These are phyloP conservation scores for Yamadazyma philogaea DNA, from an alignment of 805 yeast genomes.

Conservation along the genomic window DNA sequence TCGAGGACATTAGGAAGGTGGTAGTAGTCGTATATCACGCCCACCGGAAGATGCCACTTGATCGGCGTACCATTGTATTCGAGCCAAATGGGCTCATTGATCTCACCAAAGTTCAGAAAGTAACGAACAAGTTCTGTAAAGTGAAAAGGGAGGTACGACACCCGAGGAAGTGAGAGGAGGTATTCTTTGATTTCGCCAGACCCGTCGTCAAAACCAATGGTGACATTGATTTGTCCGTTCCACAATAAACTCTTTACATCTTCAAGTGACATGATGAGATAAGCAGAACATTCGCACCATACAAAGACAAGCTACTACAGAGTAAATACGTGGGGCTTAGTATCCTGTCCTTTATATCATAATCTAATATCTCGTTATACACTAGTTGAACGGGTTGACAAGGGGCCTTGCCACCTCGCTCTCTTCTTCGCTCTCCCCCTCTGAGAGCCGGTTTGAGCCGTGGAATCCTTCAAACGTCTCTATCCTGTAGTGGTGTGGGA, in stretches of 20 bases:
- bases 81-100: slow-evolving; percentile 52
- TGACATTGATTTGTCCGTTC: slow-evolving; percentile 52
- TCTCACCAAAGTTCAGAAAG: slow-evolving; percentile 28
- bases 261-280: neutral
- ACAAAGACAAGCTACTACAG: too few relatives aligned
- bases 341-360: neutral
- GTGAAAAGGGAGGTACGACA: slow-evolving; percentile 50
- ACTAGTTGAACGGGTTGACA: neutral
- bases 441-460: neutral
- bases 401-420: neutral
- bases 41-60: slow-evolving; percentile 76
- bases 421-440: neutral
- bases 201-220: slow-evolving; percentile 23
- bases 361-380: neutral
- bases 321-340: too few relatives aligned
- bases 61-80: slow-evolving; percentile 63
- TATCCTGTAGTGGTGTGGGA: slow-evolving; percentile 16
- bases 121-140: slow-evolving; percentile 34
- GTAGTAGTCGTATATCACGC: slow-evolving; percentile 56
- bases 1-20: slow-evolving; percentile 3
- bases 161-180: slow-evolving; percentile 30
- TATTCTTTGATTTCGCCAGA: slow-evolving; percentile 6
- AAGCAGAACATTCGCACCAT: too few relatives aligned
- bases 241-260: slow-evolving; percentile 42
- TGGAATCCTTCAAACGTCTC: slow-evolving; percentile 15